phyloP scores from a whole-genome alignment of 495 filamentous ascomycete species.

The Saxophila tyrrhenica region DNA sequence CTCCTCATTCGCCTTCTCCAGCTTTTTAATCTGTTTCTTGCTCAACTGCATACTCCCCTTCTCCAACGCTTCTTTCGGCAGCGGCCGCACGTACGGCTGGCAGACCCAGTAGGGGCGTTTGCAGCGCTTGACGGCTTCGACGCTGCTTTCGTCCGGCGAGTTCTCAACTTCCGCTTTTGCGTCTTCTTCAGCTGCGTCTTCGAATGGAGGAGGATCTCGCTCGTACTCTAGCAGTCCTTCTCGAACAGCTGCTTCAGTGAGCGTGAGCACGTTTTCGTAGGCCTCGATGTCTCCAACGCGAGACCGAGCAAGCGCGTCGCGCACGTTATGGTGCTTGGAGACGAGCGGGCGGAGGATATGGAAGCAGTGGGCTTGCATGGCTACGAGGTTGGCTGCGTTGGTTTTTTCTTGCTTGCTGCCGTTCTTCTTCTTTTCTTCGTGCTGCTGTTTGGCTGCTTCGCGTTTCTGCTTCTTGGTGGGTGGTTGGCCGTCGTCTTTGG shows the following conservation, averaged over 20 bases:
- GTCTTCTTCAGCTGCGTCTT: slow-evolving; percentile 22
- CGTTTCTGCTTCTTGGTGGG: slow-evolving; percentile 13
- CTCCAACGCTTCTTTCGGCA: slow-evolving; percentile 78
- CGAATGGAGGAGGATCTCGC: slow-evolving; percentile 24
- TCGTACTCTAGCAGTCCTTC: slow-evolving; percentile 66
- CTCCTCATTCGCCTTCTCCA: slow-evolving; percentile 27
- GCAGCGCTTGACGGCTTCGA: slow-evolving; percentile 55
- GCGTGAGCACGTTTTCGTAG: slow-evolving; percentile 57
- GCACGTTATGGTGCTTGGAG: slow-evolving; percentile 61
- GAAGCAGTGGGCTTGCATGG: slow-evolving; percentile 88
- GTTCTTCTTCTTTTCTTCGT: slow-evolving; percentile 33
- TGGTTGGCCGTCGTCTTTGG: slow-evolving; percentile 20
- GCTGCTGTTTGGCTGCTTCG: slow-evolving; percentile 44
- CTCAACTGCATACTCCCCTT: slow-evolving; percentile 64
- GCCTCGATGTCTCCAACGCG: slow-evolving; percentile 52
- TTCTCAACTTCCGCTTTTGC: slow-evolving; percentile 18
- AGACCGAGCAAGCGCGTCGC: slow-evolving; percentile 62
- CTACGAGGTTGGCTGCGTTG: slow-evolving; percentile 60
- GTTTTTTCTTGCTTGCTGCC: slow-evolving; percentile 36
- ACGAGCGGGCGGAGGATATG: slow-evolving; percentile 78
- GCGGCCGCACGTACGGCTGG: slow-evolving; percentile 77
- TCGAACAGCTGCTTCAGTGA: slow-evolving; percentile 60
- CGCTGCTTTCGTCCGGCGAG: slow-evolving; percentile 42
- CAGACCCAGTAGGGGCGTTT: slow-evolving; percentile 83
- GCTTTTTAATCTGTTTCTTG: slow-evolving; percentile 39